Evolutionary conservation across 768 basidiomycete species (phyloP), one percentile per base, ranked within the genome.

Genomic region (Mycena rosella): DNA sequence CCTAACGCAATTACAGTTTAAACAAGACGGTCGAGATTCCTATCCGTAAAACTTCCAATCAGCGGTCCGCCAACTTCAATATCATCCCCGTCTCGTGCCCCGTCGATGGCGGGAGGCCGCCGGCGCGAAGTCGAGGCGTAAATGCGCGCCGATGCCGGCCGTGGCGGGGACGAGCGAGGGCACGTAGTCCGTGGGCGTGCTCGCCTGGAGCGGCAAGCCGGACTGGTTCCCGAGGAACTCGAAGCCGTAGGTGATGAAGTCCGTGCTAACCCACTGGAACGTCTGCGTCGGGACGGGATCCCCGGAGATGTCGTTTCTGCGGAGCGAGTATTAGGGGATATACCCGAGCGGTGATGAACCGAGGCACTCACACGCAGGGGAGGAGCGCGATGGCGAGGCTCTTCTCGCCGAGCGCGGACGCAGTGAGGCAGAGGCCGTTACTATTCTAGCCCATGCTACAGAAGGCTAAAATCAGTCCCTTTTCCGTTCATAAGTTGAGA

Each of bases 51-150:
- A n/a, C n/a, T n/a, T n/a, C n/a, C n/a, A n/a, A n/a, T n/a, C n/a
- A n/a, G n/a, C n/a, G n/a, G n/a, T n/a, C n/a, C n/a, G n/a, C n/a
- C 15, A 38, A 38, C 14, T 10, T 27, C 1, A 66, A 22, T 30
- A 60, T n/a, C 34, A 66, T 1, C 27, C 58, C 65, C 0, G 49
- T 47, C 42, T 60, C 65, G 1, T 14, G 6, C 0, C 65, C 65
- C 8, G 59, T 66, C 26, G 65, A 66, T 34, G 65, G 42, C 52
- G 59, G 58, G n/a, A 60, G 53, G 2, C 65, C 45, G 2, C 65
- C 34, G 0, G 45, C 44, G 17, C 17, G 53, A 38, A 66, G 22
- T 60, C 59, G 15, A 66, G 44, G n/a, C 65, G 32, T 27, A 66
- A 17, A 49, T 60, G 51, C 13, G 58, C 63, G 7, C 27, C 52